Evolutionary conservation across 2,329 filamentous ascomycete species (phyloP).

Genomic region (Talaromyces atroroseus): DNA sequence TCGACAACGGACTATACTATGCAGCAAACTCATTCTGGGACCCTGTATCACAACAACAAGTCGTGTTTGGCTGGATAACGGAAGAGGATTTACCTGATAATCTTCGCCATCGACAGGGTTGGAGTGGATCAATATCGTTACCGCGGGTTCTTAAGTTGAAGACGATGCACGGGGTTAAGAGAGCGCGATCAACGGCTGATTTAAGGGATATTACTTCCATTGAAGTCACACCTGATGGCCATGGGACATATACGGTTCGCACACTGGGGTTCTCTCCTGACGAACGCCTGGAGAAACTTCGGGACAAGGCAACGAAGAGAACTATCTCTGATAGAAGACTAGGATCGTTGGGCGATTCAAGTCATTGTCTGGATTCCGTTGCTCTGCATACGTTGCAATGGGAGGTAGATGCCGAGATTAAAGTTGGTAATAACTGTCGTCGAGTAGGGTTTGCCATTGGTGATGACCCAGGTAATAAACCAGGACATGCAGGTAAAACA

Average conservation of each 20-base stretch:
- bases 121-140: slow-evolving; percentile 46
- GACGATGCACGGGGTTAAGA: slow-evolving; percentile 32
- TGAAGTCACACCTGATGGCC: slow-evolving; percentile 21
- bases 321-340: not conserved
- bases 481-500: no score
- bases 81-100: slow-evolving; percentile 46
- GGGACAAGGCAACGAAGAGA: slow-evolving; percentile 14
- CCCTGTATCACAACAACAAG: slow-evolving; percentile 34
- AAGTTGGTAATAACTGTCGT: slow-evolving; percentile 21
- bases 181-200: slow-evolving; percentile 28
- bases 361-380: not conserved
- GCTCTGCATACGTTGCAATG: slow-evolving; percentile 18
- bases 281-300: slow-evolving; percentile 22
- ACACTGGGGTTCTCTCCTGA: slow-evolving; percentile 40
- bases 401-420: slow-evolving; percentile 25
- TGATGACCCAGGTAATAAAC: slow-evolving; percentile 21
- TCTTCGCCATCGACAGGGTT: slow-evolving; percentile 42
- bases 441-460: slow-evolving; percentile 27
- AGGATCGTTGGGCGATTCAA: slow-evolving; percentile 10
- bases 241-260: slow-evolving; percentile 35
- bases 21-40: slow-evolving; percentile 48
- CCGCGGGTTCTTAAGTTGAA: slow-evolving; percentile 42
- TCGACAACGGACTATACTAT: slow-evolving; percentile 47
- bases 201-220: slow-evolving; percentile 41
- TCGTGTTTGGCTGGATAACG: slow-evolving; percentile 48